Evolutionary conservation across 1,284 basidiomycete genomes (phyloP).

Genomic region (Tylopilus sp.): DNA sequence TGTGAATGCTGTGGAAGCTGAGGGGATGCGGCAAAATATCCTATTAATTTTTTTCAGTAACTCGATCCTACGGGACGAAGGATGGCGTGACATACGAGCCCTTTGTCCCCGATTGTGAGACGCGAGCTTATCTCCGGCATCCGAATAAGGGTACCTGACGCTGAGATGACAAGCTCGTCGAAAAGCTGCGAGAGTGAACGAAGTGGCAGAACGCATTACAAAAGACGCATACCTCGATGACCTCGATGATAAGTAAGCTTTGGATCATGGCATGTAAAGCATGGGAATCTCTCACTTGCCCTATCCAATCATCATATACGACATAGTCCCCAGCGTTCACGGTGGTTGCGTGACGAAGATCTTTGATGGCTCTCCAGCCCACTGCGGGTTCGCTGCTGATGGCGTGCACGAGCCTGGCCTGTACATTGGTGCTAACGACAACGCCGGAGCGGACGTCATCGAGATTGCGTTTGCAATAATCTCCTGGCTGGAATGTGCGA

Average conservation of each 20-base stretch:
- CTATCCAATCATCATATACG: slow-evolving; percentile 82
- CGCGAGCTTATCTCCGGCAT: slow-evolving; percentile 74
- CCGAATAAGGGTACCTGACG: slow-evolving; percentile 57
- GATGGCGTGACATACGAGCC: slow-evolving; percentile 45
- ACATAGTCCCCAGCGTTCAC: slow-evolving; percentile 82
- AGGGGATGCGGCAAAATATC: slow-evolving; percentile 62
- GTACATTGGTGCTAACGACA: slow-evolving; percentile 59
- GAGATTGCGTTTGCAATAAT: slow-evolving; percentile 78
- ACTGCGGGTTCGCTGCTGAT: slow-evolving; percentile 61
- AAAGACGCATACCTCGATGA: slow-evolving; percentile 43
- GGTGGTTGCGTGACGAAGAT: slow-evolving; percentile 57
- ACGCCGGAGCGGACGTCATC: slow-evolving; percentile 78
- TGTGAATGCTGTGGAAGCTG: slow-evolving; percentile 45
- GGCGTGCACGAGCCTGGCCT: slow-evolving; percentile 71
- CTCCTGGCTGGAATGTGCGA: slow-evolving; percentile 76
- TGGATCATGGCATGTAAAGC: slow-evolving; percentile 3
- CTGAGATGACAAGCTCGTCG: slow-evolving; percentile 76
- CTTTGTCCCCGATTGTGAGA: slow-evolving; percentile 67
- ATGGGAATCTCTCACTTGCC: slow-evolving; percentile 56
- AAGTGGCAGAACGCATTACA: background rate
- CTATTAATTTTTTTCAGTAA: slow-evolving; percentile 34
- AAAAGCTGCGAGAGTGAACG: slow-evolving; percentile 55
- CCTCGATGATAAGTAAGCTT: slow-evolving; percentile 32
- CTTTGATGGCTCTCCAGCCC: slow-evolving; percentile 60
- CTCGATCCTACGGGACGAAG: slow-evolving; percentile 1